Evolutionary conservation across 2,329 filamentous ascomycete genomes (phyloP).

Genomic region (Didymellaceae sp.): DNA sequence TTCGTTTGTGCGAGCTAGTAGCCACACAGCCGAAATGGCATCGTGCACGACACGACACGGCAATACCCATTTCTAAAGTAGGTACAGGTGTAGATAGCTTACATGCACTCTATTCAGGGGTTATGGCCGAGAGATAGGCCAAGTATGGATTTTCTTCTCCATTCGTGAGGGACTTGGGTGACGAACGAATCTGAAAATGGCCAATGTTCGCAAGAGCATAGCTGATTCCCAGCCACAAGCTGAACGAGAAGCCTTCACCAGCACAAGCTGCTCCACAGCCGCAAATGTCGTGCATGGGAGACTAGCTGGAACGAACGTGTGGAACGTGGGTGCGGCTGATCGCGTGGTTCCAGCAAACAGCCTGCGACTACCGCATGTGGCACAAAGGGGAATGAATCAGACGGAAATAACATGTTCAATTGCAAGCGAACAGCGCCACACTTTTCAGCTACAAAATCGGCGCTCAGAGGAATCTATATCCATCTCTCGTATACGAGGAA

Average conservation of each 20-base stretch:
- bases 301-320: conserved; percentile 9
- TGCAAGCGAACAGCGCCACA: conserved; percentile 17
- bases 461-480: conserved; percentile 21
- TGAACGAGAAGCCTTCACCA: conserved; percentile 4
- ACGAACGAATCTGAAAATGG: too few relatives aligned
- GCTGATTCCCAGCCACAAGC: neutral
- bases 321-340: conserved; percentile 9
- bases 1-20: conserved; percentile 4
- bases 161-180: too few relatives aligned
- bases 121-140: too few relatives aligned
- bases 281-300: neutral
- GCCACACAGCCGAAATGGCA: conserved; percentile 1
- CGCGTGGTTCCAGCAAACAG: too few relatives aligned
- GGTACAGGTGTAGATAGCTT: too few relatives aligned
- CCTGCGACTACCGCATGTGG: too few relatives aligned
- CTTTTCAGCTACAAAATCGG: conserved; percentile 18
- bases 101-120: neutral
- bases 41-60: neutral
- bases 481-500: conserved; percentile 1
- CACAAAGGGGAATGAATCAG: too few relatives aligned
- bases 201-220: neutral
- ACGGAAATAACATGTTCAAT: conserved; percentile 11
- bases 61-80: too few relatives aligned
- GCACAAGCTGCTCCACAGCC: conserved; percentile 1
- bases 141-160: too few relatives aligned